phyloP scores from a whole-genome alignment of 139 green algal genomes.

The Pedinophyceae sp. region DNA sequence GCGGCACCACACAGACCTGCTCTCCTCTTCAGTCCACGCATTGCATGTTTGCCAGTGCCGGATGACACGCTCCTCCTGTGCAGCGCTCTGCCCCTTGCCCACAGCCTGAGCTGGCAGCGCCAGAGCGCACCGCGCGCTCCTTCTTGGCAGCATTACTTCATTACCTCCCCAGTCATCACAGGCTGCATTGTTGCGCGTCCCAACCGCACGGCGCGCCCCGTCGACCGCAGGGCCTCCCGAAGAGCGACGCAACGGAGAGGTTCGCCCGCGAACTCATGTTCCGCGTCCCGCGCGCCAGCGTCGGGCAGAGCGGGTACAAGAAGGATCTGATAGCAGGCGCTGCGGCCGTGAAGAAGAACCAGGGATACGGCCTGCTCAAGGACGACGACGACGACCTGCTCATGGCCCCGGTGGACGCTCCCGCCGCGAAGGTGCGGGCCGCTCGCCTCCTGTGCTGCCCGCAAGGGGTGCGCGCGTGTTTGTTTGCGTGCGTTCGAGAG shows the following conservation, averaged over 20 bases:
- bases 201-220: slow-evolving; percentile 15
- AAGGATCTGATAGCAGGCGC: slow-evolving; percentile 19
- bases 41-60: not conserved
- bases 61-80: not conserved
- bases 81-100: too few relatives aligned
- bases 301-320: slow-evolving; percentile 2
- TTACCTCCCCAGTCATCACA: slow-evolving; percentile 14
- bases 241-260: slow-evolving; percentile 13
- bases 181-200: too few relatives aligned
- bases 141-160: slow-evolving; percentile 28
- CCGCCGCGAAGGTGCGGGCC: too few relatives aligned
- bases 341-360: slow-evolving; percentile 25
- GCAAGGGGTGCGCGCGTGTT: not conserved
- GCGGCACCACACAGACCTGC: not conserved
- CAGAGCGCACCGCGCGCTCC: slow-evolving; percentile 14
- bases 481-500: not conserved
- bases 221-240: slow-evolving; percentile 29
- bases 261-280: slow-evolving; percentile 46
- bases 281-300: slow-evolving; percentile 14
- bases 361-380: slow-evolving; percentile 30
- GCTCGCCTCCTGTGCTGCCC: not conserved
- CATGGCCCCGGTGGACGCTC: not conserved
- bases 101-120: too few relatives aligned
- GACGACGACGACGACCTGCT: slow-evolving; percentile 26
- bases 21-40: too few relatives aligned